These are phyloP conservation scores for Boletus sp. DNA, from an alignment of 768 basidiomycete species.

Conservation along the genomic window DNA sequence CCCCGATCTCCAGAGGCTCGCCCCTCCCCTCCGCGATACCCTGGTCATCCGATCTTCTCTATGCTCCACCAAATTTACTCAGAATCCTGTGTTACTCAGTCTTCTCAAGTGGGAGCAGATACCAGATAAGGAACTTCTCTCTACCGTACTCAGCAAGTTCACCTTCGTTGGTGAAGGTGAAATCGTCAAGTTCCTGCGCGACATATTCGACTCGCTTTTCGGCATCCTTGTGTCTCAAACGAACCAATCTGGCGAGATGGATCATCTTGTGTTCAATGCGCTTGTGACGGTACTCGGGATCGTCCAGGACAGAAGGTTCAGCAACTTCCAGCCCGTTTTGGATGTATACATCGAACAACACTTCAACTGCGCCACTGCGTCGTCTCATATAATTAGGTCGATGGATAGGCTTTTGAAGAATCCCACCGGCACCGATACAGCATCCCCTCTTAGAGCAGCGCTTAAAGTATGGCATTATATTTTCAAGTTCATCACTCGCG, in stretches of 20 bases:
- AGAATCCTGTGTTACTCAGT: constrained; percentile 79
- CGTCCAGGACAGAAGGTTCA: constrained; percentile 90
- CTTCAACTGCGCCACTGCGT: constrained; percentile 76
- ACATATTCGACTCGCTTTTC: constrained; percentile 92
- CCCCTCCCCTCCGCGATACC: constrained; percentile 72
- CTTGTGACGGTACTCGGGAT: constrained; percentile 90
- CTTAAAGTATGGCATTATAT: constrained; percentile 97
- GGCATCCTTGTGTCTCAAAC: constrained; percentile 74
- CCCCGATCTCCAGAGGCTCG: constrained; percentile 58
- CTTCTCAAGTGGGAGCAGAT: constrained; percentile 80
- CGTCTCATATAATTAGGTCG: constrained; percentile 80
- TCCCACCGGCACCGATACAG: constrained; percentile 68
- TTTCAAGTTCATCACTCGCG: constrained; percentile 91
- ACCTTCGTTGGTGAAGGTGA: constrained; percentile 93
- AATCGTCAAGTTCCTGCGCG: constrained; percentile 87
- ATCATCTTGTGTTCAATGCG: constrained; percentile 84
- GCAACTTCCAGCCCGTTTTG: constrained; percentile 90
- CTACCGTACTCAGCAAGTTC: constrained; percentile 75
- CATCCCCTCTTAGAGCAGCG: constrained; percentile 77
- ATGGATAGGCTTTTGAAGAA: constrained; percentile 80
- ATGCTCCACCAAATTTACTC: constrained; percentile 89
- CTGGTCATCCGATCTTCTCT: constrained; percentile 83
- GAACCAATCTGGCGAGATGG: constrained; percentile 77
- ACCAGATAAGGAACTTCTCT: constrained; percentile 58
- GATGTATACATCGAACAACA: constrained; percentile 92